These are phyloP conservation scores for Saccharomycopsis hybrid DNA, from an alignment of 1,139 yeast species.

Conservation along the genomic window DNA sequence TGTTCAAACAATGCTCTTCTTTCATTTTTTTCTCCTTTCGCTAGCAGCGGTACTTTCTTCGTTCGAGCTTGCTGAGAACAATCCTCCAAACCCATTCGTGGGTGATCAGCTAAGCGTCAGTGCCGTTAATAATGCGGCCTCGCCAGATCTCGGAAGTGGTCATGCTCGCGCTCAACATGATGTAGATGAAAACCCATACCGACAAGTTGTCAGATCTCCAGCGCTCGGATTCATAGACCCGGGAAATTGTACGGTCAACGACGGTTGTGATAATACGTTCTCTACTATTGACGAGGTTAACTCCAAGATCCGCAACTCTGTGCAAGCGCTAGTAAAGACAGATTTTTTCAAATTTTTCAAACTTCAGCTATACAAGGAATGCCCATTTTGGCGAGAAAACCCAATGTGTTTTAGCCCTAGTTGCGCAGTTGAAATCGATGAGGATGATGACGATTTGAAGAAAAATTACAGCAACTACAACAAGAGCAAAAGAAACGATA, in stretches of 20 bases:
- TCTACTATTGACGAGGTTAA: slow-evolving; percentile 48
- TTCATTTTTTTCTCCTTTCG: no score
- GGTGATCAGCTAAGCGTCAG: no score
- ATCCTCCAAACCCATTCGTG: no score
- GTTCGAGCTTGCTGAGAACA: no score
- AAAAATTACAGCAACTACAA: not conserved
- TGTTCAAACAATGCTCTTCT: no score
- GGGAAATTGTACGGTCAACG: slow-evolving; percentile 6
- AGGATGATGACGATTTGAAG: slow-evolving; percentile 32
- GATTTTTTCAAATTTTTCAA: slow-evolving; percentile 84
- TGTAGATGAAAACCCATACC: no score
- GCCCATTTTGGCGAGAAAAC: slow-evolving; percentile 82
- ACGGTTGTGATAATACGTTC: slow-evolving; percentile 26
- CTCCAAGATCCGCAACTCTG: slow-evolving; percentile 42
- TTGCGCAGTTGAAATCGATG: slow-evolving; percentile 82
- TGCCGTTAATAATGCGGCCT: no score
- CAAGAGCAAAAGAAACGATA: not conserved
- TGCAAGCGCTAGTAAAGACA: slow-evolving; percentile 52
- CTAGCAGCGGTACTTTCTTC: no score
- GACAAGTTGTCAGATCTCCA: no score
- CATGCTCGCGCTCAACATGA: no score
- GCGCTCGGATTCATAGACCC: slow-evolving; percentile 11
- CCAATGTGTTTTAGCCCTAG: slow-evolving; percentile 84
- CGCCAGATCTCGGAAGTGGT: no score
- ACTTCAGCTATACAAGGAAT: slow-evolving; percentile 75